A percentile compares a stretch with the other conserved stretches of the same genome.
Conservation (phyloP, 2,329 filamentous ascomycete genomes). For the Shiraia bambusicola region DNA sequence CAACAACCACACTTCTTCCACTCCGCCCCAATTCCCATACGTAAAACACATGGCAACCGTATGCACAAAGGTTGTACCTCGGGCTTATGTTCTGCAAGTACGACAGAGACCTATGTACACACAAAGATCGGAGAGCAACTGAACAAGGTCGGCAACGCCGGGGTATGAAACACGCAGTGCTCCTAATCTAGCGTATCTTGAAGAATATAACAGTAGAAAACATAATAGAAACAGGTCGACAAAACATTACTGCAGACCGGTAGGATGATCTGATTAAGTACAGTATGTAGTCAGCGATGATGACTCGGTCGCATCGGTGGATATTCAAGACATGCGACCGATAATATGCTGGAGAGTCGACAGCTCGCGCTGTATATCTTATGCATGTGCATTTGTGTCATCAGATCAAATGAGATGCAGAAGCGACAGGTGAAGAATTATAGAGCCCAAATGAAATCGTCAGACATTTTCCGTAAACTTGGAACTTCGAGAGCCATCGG, state of each 20-base stretch:
- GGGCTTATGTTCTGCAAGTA: neutral
- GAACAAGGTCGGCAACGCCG: slow-evolving; percentile 10
- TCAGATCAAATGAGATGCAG: slow-evolving; percentile 18
- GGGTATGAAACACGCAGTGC: neutral
- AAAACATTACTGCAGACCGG: slow-evolving; percentile 26
- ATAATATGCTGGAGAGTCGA: slow-evolving; percentile 6
- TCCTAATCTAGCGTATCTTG: slow-evolving; percentile 11
- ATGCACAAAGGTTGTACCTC: slow-evolving; percentile 13
- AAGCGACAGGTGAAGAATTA: slow-evolving; percentile 27
- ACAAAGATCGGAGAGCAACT: slow-evolving; percentile 7
- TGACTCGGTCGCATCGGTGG: slow-evolving; percentile 14
- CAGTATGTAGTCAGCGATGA: slow-evolving; percentile 19
- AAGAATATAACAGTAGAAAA: slow-evolving; percentile 8
- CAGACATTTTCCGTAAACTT: slow-evolving; percentile 52
- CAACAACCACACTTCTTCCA: slow-evolving; percentile 4
- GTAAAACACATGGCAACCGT: slow-evolving; percentile 20
- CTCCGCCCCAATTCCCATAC: slow-evolving; percentile 6
- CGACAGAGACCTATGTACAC: slow-evolving; percentile 16
- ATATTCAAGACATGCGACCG: slow-evolving; percentile 23
- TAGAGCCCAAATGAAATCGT: slow-evolving; percentile 10
- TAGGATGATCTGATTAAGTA: slow-evolving; percentile 18
- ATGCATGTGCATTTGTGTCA: slow-evolving; percentile 30
- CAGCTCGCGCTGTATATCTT: neutral
- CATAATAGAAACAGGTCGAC: slow-evolving; percentile 7
- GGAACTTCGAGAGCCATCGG: slow-evolving; percentile 50